Evolutionary conservation across 2,329 filamentous ascomycete species (phyloP).

Genomic region (Aspergillus sp.): DNA sequence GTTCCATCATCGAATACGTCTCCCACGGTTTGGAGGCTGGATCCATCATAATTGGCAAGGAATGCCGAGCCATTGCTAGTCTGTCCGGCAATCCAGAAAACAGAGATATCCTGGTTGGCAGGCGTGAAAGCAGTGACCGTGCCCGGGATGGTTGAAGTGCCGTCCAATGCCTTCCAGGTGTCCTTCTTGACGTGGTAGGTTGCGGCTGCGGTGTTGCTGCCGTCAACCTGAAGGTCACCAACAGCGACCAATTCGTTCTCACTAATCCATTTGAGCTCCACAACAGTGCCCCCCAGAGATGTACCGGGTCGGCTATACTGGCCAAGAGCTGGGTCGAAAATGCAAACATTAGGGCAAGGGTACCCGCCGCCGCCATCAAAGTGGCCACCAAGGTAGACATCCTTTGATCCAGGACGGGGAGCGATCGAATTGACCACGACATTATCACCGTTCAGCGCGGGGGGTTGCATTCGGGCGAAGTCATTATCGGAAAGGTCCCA

Average conservation of each 20-base stretch:
- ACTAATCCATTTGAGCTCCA: conserved; percentile 67
- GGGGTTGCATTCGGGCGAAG: conserved; percentile 61
- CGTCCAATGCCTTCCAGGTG: conserved; percentile 54
- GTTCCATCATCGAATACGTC: conserved; percentile 57
- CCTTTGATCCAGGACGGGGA: conserved; percentile 58
- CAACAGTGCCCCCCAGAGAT: conserved; percentile 61
- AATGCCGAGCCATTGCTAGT: conserved; percentile 61
- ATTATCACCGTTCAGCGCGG: conserved; percentile 61
- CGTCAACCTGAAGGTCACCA: conserved; percentile 64
- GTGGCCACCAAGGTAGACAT: conserved; percentile 78
- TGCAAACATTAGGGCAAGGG: conserved; percentile 72
- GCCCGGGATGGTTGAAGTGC: conserved; percentile 60
- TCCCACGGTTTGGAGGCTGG: conserved; percentile 59
- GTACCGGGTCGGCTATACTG: conserved; percentile 77
- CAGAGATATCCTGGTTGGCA: conserved; percentile 61
- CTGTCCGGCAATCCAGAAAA: conserved; percentile 76
- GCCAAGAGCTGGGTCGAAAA: conserved; percentile 59
- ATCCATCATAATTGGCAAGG: conserved; percentile 73
- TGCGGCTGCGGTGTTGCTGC: conserved; percentile 59
- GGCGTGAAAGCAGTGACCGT: conserved; percentile 68
- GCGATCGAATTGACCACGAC: conserved; percentile 70
- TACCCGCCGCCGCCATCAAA: conserved; percentile 79
- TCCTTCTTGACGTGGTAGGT: conserved; percentile 62
- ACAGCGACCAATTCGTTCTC: conserved; percentile 65
- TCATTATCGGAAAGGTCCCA: conserved; percentile 64